Base-by-base conservation (phyloP, 179 eudicot species). In the Amaranthus tricolor region DNA sequence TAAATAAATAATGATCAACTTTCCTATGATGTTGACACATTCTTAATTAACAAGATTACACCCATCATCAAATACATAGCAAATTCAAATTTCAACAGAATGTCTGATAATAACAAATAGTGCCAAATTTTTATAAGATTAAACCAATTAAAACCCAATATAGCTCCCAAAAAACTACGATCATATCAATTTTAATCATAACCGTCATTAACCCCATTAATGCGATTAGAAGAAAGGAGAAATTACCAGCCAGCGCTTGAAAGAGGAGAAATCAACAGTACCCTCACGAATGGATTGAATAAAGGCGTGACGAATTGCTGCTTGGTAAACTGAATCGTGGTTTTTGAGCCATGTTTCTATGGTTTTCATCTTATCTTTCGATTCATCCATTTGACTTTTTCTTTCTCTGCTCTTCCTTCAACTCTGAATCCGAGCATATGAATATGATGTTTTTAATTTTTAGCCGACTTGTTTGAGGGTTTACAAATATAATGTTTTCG, bases 241-340 rank as follows among this genome's bases (percentile, higher is more conserved):
- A 47, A 92, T 31, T 31, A 31, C 97, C 91, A 92, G 96, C 97
- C 96, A 92, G 12, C 83, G 86, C 72, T 87, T 90, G 90, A 90
- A 92, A 82, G 89, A 76, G 53, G 88, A 74, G 70, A 79, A 31
- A 72, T 88, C 82, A 76, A 92, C 75, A 52, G 89, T 66, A 45
- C 87, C 94, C 70, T 88, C 91, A 11, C 89, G 88, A 64, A 92
- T 88, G 61, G 76, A 70, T 51, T 55, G 84, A 52, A 84, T 86
- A 74, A 90, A 90, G 74, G 89, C 86, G 82, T 90, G 96, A 49
- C 88, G 84, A 19, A 87, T 89, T 16, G 96, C 96, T 68, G 78
- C 84, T 4, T 0, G 13, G 83, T 85, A 90, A 0, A 74, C 7
- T 50, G 56, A 1, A 48, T 72, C 72, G 71, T 92, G 94, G 71